A percentile compares a stretch with the other conserved stretches of the same genome.
Evolutionary conservation across 202 grass and related monocot species (phyloP).

Genomic region (Musa balbisiana): DNA sequence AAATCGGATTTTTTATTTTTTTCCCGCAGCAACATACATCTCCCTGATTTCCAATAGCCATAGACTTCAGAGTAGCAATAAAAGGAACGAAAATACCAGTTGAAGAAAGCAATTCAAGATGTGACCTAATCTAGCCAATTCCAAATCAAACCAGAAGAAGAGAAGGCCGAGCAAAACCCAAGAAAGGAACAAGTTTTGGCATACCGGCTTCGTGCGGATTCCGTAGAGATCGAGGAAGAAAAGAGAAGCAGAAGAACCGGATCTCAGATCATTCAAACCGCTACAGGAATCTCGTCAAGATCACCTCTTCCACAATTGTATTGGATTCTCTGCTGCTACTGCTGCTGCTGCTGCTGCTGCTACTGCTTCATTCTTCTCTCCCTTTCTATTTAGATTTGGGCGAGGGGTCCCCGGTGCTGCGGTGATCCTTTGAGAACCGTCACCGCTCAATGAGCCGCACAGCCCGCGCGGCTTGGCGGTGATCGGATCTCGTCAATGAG

Average conservation of each 20-base stretch:
- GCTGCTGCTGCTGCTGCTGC: too few species aligned
- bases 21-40: too few species aligned
- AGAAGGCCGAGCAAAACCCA: too few species aligned
- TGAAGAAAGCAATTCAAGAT: too few species aligned
- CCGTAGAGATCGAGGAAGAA: not conserved
- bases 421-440: not conserved
- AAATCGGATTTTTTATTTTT: not conserved
- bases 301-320: not conserved
- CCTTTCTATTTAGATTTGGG: not conserved
- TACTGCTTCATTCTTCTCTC: too few species aligned
- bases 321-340: too few species aligned
- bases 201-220: too few species aligned
- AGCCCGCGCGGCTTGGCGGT: not conserved
- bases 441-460: not conserved
- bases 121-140: too few species aligned
- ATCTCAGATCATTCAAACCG: constrained; percentile 9
- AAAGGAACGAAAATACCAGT: too few species aligned
- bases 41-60: not conserved
- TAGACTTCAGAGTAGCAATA: too few species aligned
- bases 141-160: too few species aligned
- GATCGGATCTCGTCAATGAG: constrained; percentile 3
- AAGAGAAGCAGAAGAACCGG: not conserved
- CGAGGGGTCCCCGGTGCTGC: not conserved
- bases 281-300: not conserved
- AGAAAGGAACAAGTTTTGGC: too few species aligned